Percentiles rank a stretch among this genome's conserved stretches.
phyloP scores from a whole-genome alignment of 2,329 filamentous ascomycete genomes.

The Colletotrichum sp. region DNA sequence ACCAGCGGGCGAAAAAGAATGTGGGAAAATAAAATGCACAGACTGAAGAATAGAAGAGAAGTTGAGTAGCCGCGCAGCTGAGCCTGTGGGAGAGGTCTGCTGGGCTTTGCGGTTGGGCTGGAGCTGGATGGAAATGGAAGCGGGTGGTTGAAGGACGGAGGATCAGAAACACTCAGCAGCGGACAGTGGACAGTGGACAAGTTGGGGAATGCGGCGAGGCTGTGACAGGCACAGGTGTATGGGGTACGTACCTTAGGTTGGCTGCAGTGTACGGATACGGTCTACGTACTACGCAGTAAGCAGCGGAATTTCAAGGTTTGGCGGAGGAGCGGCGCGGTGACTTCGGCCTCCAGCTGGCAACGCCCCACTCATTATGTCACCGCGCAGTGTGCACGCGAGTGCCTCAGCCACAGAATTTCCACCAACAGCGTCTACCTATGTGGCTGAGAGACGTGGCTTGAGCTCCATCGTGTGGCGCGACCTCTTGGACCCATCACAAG shows the following conservation, averaged over 20 bases:
- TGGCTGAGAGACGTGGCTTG: background rate
- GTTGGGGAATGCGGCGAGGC: constrained; percentile 19
- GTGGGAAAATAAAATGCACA: background rate
- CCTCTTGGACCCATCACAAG: background rate
- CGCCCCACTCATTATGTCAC: constrained; percentile 13
- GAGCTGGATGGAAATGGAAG: background rate
- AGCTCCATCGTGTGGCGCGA: background rate
- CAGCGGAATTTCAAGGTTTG: background rate
- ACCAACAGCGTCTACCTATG: background rate
- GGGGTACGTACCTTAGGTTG: background rate
- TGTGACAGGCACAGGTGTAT: background rate
- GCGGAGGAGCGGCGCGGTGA: background rate
- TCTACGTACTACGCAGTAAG: too few relatives aligned
- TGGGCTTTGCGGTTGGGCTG: background rate
- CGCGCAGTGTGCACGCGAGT: background rate
- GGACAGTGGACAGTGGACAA: background rate
- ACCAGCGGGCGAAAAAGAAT: constrained; percentile 23
- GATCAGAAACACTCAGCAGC: background rate
- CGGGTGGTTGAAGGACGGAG: background rate
- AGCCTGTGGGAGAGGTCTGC: background rate
- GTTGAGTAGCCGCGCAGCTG: background rate
- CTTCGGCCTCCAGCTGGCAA: background rate
- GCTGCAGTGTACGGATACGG: background rate
- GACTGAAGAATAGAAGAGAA: background rate
- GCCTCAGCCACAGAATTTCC: background rate